Base-by-base conservation (phyloP, 1,284 basidiomycete species). In the Volvariella surrecta region DNA sequence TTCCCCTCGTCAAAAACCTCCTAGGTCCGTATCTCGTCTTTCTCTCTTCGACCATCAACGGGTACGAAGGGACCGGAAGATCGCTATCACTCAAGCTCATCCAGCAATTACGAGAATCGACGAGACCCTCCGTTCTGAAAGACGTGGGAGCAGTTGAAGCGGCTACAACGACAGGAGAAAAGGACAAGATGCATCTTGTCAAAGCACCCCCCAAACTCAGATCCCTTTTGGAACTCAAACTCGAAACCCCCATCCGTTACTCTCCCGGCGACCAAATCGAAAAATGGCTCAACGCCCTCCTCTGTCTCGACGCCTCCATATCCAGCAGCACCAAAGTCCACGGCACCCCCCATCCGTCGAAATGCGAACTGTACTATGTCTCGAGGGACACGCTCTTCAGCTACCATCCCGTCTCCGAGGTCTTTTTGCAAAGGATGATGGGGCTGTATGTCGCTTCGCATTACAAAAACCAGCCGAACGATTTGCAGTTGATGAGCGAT, bases 381-480 rank as follows among this genome's bases (percentile, higher is more conserved):
- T 90, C 89, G 57, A 76, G 96, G 32, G 96, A 99, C 60, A 97
- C 96, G 0, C 71, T 99, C 30, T 99, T 99, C 74, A 91, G 86
- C 54, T 99, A 87, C 67, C 94, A 99, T 60, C 91, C 95, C 1
- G 95, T 94, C 3, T 93, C 89, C 3, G 96, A 99, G 62, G 76
- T 89, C 16, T 99, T 99, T 70, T 72, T 99, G 35, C 96, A 99
- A 64, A 81, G 94, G 37, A 93, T 99, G 87, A 97, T 98, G 93
- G 87, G 90, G 3, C 73, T 99, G 1, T 99, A 97, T 63, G 94
- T 99, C 42, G 89, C 95, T 1, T 87, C 83, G 40, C 96, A 99
- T 63, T 99, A 99, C 73, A 99, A 99, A 66, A 99, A 99, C 64
- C 90, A 94, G 58, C 96, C 96, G 16, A 99, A 99, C 60, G 96